phyloP scores from a whole-genome alignment of 176 grass and related monocot genomes.

The Phoenix dactylifera region DNA sequence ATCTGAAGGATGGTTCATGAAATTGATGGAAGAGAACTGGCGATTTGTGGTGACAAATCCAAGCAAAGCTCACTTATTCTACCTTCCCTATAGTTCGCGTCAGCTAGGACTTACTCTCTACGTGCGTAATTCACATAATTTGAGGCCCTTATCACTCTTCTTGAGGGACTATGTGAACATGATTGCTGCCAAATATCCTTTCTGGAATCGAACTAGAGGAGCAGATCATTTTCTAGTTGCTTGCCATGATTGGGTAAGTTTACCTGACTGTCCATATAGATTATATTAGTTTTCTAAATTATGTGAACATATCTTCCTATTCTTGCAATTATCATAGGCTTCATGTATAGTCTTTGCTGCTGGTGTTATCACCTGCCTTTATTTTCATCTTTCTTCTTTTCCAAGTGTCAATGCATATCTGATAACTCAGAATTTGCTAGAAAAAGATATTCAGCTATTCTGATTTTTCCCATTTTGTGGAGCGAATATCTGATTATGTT shows the following conservation, averaged over 20 bases:
- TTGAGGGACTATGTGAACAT: constrained; percentile 9
- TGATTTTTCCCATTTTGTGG: no score
- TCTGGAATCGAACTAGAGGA: constrained; percentile 7
- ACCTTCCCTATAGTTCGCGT: constrained; percentile 11
- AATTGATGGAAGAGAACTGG: constrained; percentile 10
- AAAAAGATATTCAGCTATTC: no score
- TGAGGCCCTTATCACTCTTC: constrained; percentile 8
- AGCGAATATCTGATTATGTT: no score
- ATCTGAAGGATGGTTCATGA: constrained; percentile 22
- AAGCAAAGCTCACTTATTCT: constrained; percentile 16
- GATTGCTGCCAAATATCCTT: constrained; percentile 1
- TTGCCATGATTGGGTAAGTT: constrained; percentile 16
- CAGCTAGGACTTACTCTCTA: constrained; percentile 2
- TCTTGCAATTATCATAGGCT: background rate
- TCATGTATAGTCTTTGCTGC: background rate
- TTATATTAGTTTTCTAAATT: no score
- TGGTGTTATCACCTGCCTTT: no score
- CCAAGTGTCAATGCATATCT: no score
- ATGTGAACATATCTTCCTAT: background rate
- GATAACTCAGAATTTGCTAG: no score
- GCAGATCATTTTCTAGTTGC: constrained; percentile 13
- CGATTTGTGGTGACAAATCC: background rate
- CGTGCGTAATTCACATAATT: constrained; percentile 4
- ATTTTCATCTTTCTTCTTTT: no score
- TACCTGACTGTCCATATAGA: background rate